These are phyloP conservation scores for Fusarium globosum DNA, from an alignment of 2,329 filamentous ascomycete genomes.

Conservation along the genomic window DNA sequence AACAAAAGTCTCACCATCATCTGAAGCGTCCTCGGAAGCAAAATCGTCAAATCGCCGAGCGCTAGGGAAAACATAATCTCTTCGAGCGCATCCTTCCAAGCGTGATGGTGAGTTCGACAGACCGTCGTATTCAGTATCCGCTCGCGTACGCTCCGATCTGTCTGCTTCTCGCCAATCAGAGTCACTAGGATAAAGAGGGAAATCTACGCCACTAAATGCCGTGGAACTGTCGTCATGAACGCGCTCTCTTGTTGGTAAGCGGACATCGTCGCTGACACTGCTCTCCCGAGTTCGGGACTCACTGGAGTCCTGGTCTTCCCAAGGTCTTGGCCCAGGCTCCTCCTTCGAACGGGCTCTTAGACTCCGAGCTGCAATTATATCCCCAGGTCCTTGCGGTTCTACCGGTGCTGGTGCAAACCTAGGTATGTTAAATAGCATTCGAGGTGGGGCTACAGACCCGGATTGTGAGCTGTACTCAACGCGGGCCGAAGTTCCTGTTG, in stretches of 20 bases:
- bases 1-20: too few species aligned
- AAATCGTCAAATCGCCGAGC: too few species aligned
- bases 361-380: not conserved
- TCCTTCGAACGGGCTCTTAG: too few species aligned
- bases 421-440: too few species aligned
- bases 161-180: rapidly evolving
- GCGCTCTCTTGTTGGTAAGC: not conserved
- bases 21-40: too few species aligned
- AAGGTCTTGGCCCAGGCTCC: rapidly evolving
- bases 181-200: not conserved
- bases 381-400: too few species aligned
- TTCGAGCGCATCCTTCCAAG: too few species aligned
- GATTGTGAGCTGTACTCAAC: too few species aligned
- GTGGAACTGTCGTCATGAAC: rapidly evolving
- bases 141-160: rapidly evolving
- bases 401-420: too few species aligned
- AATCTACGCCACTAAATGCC: rapidly evolving
- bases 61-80: too few species aligned
- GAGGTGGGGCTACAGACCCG: too few species aligned
- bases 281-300: rapidly evolving
- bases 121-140: rapidly evolving
- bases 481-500: too few species aligned
- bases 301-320: not conserved
- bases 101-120: rapidly evolving
- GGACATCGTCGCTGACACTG: rapidly evolving